Evolutionary conservation across 495 filamentous ascomycete genomes (phyloP).

Genomic region (Xylaria nigripes): DNA sequence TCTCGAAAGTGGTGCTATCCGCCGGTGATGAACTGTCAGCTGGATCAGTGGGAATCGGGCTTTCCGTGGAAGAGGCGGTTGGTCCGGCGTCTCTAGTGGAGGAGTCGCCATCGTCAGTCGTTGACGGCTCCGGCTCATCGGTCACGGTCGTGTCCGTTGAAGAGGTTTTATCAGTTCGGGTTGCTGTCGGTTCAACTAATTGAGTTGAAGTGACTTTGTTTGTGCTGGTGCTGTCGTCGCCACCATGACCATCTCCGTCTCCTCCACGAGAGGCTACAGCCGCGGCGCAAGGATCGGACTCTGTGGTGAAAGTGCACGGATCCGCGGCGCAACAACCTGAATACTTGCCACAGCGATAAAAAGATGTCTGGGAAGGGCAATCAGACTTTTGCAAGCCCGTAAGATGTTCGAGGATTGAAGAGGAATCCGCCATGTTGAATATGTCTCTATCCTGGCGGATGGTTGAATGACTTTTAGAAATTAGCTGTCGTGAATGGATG

Average conservation of each 20-base stretch:
- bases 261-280: not conserved
- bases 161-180: not conserved
- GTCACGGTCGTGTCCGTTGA: not conserved
- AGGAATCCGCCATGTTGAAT: not conserved
- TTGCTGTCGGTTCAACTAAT: not conserved
- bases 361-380: slow-evolving; percentile 6
- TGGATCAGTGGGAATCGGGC: not conserved
- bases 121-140: not conserved
- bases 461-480: no score
- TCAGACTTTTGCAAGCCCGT: not conserved
- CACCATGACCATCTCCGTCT: not conserved
- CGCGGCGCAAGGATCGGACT: not conserved
- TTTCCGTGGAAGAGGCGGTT: not conserved
- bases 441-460: no score
- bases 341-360: slow-evolving; percentile 17
- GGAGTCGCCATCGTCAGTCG: not conserved
- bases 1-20: not conserved
- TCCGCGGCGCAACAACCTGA: slow-evolving; percentile 18
- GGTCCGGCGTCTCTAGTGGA: not conserved
- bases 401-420: not conserved
- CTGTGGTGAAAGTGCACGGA: slow-evolving; percentile 8
- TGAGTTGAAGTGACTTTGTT: not conserved
- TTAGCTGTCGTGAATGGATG: no score
- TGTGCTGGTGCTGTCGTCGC: no score
- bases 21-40: not conserved